Conservation (phyloP, 768 basidiomycete genomes). For the Rhizopogon vulgaris region DNA sequence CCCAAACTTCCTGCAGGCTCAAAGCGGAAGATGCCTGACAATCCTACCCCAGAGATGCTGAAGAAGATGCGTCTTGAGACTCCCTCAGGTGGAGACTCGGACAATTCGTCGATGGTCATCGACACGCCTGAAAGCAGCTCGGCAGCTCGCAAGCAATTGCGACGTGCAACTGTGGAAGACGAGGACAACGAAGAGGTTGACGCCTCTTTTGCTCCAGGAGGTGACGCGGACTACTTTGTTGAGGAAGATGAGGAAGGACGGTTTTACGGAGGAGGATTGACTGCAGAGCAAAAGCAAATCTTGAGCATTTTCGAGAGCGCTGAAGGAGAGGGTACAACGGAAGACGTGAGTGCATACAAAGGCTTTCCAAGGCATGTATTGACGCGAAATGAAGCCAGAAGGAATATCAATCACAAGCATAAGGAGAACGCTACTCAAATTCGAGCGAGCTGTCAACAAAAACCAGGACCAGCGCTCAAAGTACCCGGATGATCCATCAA, state of each 20-base stretch:
- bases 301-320: constrained; percentile 87
- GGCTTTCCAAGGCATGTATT: not conserved
- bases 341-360: constrained; percentile 49
- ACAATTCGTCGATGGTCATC: constrained; percentile 3
- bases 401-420: constrained; percentile 65
- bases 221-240: constrained; percentile 83
- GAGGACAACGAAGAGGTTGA: constrained; percentile 26
- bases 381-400: constrained; percentile 40
- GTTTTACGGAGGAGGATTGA: constrained; percentile 92
- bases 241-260: constrained; percentile 92
- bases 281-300: constrained; percentile 90
- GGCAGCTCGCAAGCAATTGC: constrained; percentile 23
- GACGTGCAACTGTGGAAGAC: constrained; percentile 56
- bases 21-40: constrained; percentile 73
- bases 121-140: constrained; percentile 4
- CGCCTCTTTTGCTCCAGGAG: constrained; percentile 71
- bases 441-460: constrained; percentile 88
- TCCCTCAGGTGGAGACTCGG: constrained; percentile 4
- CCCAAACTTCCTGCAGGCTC: constrained; percentile 60
- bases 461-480: constrained; percentile 97
- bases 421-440: constrained; percentile 65
- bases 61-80: constrained; percentile 69
- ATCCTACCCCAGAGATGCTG: constrained; percentile 74
- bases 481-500: constrained; percentile 86
- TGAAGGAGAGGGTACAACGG: constrained; percentile 53